Evolutionary conservation across 2,329 filamentous ascomycete genomes (phyloP), one percentile per base, ranked within the genome.

Genomic region (Diaporthe amygdali): DNA sequence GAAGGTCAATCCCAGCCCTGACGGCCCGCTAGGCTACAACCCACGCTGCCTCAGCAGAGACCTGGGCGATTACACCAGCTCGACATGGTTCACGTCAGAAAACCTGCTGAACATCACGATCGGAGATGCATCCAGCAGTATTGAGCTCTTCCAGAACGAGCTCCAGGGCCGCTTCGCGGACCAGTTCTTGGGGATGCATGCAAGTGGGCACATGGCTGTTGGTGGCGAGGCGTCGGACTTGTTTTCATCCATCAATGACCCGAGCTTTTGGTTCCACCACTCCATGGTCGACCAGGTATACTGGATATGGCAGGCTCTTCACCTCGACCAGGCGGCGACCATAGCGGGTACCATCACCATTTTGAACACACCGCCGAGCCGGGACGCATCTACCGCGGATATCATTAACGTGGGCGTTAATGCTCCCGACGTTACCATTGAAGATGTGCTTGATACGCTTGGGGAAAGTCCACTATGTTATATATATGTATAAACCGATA

Each of bases 191-290:
- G 71, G 71, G 1, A 39, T 72, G 51, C 71, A 72, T 20, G 68
- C 37, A 12, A 46, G 27, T 5, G 71, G 67, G 1, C 71, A 72
- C 10, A n/a, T 69, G 37, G 22, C 64, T 1, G 41, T 72, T 3
- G 71, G 71, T 5, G 66, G 39, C 39, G 68, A 49, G 17, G 68
- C 64, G 1, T 59, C 51, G 8, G 67, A 66, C 27, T 25, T 68
- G 8, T 66, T 69, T 46, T 63, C 71, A 3, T 56, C 59, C 0
- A 63, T 55, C 22, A 61, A 66, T 9, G 81, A 82, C 30, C 80
- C 81, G 27, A 77, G 68, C 15, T 82, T 82, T 70, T 82, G 76
- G 66, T 67, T 81, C 0, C 80, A 80, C 41, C 79, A 82, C 70
- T 68, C 74, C 3, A 79, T 79, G 74, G 51, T 79, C 0, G 77